Conservation (phyloP, 2,329 filamentous ascomycete species). For the Fusarium chuoi region DNA sequence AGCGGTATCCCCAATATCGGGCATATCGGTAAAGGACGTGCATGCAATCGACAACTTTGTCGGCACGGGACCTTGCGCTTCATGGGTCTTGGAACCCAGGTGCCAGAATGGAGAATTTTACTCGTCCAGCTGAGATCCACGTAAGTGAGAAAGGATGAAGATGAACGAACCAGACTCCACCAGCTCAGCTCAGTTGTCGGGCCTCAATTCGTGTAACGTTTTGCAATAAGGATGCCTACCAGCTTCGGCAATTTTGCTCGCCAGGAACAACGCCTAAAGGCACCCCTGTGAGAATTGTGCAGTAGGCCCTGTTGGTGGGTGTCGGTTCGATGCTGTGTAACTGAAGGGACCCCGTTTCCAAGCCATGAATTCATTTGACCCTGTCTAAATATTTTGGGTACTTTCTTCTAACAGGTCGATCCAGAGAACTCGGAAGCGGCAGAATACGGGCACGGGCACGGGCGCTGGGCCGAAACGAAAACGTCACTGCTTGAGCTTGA, state of each 20-base stretch:
- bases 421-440: slow-evolving; percentile 20
- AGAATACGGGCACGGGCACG: slow-evolving; percentile 10
- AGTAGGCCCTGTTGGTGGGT: slow-evolving; percentile 9
- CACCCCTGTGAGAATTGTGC: slow-evolving; percentile 20
- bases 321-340: slow-evolving; percentile 25
- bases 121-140: slow-evolving; percentile 15
- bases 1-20: neutral
- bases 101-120: slow-evolving; percentile 24
- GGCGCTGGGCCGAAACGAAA: slow-evolving; percentile 22
- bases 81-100: slow-evolving; percentile 10
- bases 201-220: neutral
- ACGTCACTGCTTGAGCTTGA: slow-evolving; percentile 21
- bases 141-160: slow-evolving; percentile 24
- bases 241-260: slow-evolving; percentile 4
- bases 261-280: neutral
- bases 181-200: neutral
- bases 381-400: neutral
- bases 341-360: slow-evolving; percentile 13
- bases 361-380: neutral
- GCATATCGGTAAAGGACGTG: neutral
- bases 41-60: slow-evolving; percentile 12
- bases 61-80: slow-evolving; percentile 7
- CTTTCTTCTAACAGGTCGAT: slow-evolving; percentile 20
- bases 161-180: slow-evolving; percentile 5
- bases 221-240: neutral